A percentile compares a stretch with the other conserved stretches of the same genome.
These are phyloP conservation scores for Paraphaeosphaeria sporulosa DNA, from an alignment of 2,329 filamentous ascomycete genomes.

Conservation along the genomic window DNA sequence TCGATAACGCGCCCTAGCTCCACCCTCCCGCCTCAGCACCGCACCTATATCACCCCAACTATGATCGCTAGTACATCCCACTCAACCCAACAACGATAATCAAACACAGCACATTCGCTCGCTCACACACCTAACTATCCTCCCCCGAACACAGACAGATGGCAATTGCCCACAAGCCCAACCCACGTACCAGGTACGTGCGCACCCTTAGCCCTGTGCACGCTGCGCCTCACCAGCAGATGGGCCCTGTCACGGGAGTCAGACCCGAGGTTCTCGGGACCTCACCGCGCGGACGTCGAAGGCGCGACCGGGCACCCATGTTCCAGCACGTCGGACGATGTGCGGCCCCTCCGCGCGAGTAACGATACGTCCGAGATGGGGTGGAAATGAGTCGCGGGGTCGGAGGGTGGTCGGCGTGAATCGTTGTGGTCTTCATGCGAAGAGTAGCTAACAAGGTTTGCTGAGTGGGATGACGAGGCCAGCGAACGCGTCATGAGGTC, in stretches of 20 bases:
- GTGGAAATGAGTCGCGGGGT: neutral
- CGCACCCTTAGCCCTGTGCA: neutral
- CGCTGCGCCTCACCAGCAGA: slow-evolving; percentile 15
- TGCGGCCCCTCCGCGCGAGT: slow-evolving; percentile 11
- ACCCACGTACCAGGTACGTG: slow-evolving; percentile 1
- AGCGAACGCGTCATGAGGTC: neutral
- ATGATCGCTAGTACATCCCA: neutral
- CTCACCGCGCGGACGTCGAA: neutral
- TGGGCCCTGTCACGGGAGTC: slow-evolving; percentile 9
- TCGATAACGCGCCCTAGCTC: no score
- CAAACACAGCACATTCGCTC: neutral
- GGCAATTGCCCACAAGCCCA: slow-evolving; percentile 7
- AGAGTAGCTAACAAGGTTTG: no score
- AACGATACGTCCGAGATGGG: neutral
- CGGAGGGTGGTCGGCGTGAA: no score
- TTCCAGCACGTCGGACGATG: slow-evolving; percentile 21
- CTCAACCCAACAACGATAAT: neutral
- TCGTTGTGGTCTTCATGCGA: neutral
- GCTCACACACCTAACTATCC: neutral
- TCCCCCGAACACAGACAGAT: neutral
- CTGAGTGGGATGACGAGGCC: neutral
- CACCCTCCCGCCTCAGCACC: neutral
- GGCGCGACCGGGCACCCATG: slow-evolving; percentile 20
- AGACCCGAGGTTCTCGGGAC: neutral
- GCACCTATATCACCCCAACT: neutral